Evolutionary conservation across 805 yeast species (phyloP), one percentile per base, ranked within the genome.

Genomic region (Zygotorulaspora danielsina): DNA sequence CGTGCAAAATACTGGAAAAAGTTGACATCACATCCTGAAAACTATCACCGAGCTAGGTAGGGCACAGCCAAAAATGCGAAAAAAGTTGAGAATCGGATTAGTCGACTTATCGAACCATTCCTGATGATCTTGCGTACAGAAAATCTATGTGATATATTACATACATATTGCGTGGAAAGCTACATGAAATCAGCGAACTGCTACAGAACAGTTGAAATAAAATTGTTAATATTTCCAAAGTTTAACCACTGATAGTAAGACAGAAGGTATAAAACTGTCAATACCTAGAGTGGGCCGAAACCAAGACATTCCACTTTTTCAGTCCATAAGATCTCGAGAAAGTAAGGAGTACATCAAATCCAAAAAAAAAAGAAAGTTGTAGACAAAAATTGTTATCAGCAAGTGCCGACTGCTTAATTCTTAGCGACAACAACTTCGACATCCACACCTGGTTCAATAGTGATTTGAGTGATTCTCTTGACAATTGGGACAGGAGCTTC

Each of bases 381-480:
- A 11, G 25, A 13, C 12, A 30, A 24, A 25, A 31, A 24, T 15
- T 19, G 31, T 9, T 18, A 19, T 18, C 15, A 12, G n/a, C 12
- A 8, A n/a, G 12, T 12, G 25, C 43, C 35, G 27, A 13, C 7
- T 11, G 35, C 33, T 41, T 44, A 41, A 45, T 39, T 44, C 45
- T 55, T 54, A 45, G 93, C 89, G 67, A 84, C 80, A 70, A 90
- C 82, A 65, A 84, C 93, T 75, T 84, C 93, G 61, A 90, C 93
- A 79, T 89, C 95, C 67, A 90, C 97, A 84, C 97, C 97, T 65
- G 97, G 96, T 79, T 88, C 96, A 70, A 90, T 83, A 76, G 95
- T 86, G 83, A 88, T 84, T 71, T 89, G 89, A 64, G 97, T 89
- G 76, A 90, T 87, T 75, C 82, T 84, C 84, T 84, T 88, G 73